A percentile compares a stretch with the other conserved stretches of the same genome.
phyloP scores from a whole-genome alignment of 768 basidiomycete genomes.

The Xanthoconium purpureum region DNA sequence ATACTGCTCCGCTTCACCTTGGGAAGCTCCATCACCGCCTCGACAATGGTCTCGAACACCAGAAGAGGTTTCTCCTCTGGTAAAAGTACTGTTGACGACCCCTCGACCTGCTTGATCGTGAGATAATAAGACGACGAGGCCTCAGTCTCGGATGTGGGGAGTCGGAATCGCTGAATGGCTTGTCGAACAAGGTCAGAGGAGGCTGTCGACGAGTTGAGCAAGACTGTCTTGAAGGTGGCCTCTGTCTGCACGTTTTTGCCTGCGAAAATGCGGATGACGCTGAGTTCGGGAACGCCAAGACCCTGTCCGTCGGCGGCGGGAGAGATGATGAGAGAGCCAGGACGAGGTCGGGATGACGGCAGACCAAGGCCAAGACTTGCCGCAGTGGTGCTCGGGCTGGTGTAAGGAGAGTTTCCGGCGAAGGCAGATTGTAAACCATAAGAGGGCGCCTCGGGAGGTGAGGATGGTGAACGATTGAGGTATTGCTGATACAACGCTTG shows the following conservation, averaged over 20 bases:
- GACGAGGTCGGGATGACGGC: conserved; percentile 57
- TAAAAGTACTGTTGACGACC: conserved; percentile 71
- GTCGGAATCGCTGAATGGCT: conserved; percentile 90
- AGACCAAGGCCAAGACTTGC: conserved; percentile 48
- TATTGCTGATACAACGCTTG: conserved; percentile 87
- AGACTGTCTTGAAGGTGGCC: conserved; percentile 96
- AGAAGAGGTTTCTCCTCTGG: conserved; percentile 78
- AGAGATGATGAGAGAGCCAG: conserved; percentile 74
- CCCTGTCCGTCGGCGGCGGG: conserved; percentile 60
- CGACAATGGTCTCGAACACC: conserved; percentile 83
- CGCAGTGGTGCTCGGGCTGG: conserved; percentile 36
- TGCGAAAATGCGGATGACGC: conserved; percentile 94
- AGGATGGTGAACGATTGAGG: conserved; percentile 80
- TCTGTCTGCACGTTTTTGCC: conserved; percentile 89
- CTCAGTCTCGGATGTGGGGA: conserved; percentile 57
- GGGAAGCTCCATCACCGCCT: conserved; percentile 75
- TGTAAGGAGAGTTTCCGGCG: conserved; percentile 44
- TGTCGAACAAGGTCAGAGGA: conserved; percentile 84
- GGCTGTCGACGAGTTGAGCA: conserved; percentile 84
- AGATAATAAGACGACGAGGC: conserved; percentile 72
- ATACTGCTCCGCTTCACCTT: conserved; percentile 92
- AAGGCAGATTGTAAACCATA: conserved; percentile 76
- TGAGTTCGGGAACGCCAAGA: conserved; percentile 72
- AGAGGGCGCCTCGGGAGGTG: conserved; percentile 69
- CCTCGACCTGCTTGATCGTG: conserved; percentile 91